Conservation (phyloP, 2,329 filamentous ascomycete genomes). For the Coniochaeta prunicola region DNA sequence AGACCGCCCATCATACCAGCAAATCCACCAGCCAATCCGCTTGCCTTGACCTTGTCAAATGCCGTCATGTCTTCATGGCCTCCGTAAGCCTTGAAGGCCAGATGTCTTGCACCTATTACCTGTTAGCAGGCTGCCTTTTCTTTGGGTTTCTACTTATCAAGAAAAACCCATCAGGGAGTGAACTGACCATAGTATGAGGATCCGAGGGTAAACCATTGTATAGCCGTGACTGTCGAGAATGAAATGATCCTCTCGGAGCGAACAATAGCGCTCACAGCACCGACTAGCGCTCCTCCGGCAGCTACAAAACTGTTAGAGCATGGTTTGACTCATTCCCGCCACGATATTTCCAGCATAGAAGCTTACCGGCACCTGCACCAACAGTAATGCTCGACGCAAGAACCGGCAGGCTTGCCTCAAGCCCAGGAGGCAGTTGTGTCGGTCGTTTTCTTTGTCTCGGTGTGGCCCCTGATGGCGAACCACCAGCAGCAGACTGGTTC, state of each 20-base stretch:
- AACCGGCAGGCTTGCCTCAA: slow-evolving; percentile 35
- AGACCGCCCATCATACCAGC: slow-evolving; percentile 55
- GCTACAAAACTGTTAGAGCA: background rate
- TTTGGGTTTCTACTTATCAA: background rate
- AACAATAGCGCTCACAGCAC: slow-evolving; percentile 65
- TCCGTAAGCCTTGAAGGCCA: slow-evolving; percentile 40
- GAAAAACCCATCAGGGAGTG: background rate
- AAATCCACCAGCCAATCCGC: slow-evolving; percentile 62
- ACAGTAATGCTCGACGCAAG: slow-evolving; percentile 48
- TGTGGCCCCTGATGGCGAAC: background rate
- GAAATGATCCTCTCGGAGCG: slow-evolving; percentile 59
- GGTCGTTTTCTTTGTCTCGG: background rate
- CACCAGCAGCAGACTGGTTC: background rate
- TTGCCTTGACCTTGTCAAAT: slow-evolving; percentile 57
- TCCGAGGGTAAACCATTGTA: slow-evolving; percentile 77
- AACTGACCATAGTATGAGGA: slow-evolving; percentile 66
- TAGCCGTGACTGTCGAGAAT: slow-evolving; percentile 64
- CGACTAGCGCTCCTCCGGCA: slow-evolving; percentile 48
- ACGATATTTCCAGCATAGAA: background rate
- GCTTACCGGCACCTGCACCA: slow-evolving; percentile 50
- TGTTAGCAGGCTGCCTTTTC: background rate
- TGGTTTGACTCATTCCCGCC: background rate
- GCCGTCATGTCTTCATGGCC: slow-evolving; percentile 44
- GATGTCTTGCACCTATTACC: slow-evolving; percentile 36
- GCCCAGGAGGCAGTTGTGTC: slow-evolving; percentile 28